Evolutionary conservation across 805 yeast genomes (phyloP).

Genomic region (Ogataea haglerorum): DNA sequence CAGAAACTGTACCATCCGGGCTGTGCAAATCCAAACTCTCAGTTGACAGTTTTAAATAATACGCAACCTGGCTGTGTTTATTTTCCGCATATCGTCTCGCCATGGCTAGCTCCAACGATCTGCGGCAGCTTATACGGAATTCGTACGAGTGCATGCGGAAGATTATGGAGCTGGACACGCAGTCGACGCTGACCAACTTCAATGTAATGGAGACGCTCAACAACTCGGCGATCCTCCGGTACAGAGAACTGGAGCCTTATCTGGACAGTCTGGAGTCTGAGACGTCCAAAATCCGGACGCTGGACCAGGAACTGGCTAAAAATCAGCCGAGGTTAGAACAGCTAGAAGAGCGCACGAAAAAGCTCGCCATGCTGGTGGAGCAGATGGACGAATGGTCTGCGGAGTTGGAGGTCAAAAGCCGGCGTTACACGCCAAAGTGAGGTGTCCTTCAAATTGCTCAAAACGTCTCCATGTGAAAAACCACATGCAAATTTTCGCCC

Average conservation of each 20-base stretch:
- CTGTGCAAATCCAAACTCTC: slow-evolving; percentile 1
- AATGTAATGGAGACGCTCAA: slow-evolving; percentile 52
- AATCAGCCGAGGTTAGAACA: slow-evolving; percentile 20
- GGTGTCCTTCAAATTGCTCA: no score
- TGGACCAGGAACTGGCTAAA: slow-evolving; percentile 7
- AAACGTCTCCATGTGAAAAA: no score
- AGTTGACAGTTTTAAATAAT: no score
- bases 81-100: background rate
- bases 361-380: slow-evolving; percentile 43
- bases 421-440: slow-evolving; percentile 9
- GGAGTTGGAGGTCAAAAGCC: slow-evolving; percentile 47
- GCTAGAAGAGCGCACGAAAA: slow-evolving; percentile 36
- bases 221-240: slow-evolving; percentile 55
- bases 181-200: slow-evolving; percentile 38
- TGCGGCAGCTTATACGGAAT: slow-evolving; percentile 24
- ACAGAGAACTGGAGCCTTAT: slow-evolving; percentile 44
- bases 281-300: slow-evolving; percentile 9
- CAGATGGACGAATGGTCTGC: slow-evolving; percentile 63
- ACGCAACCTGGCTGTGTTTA: background rate
- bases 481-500: background rate
- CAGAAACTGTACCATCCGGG: background rate
- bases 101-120: slow-evolving; percentile 20
- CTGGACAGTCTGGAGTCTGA: slow-evolving; percentile 24
- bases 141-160: slow-evolving; percentile 32
- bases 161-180: slow-evolving; percentile 34